Evolutionary conservation across 169 alveolate species (phyloP).

Genomic region (Perkinsus olseni): DNA sequence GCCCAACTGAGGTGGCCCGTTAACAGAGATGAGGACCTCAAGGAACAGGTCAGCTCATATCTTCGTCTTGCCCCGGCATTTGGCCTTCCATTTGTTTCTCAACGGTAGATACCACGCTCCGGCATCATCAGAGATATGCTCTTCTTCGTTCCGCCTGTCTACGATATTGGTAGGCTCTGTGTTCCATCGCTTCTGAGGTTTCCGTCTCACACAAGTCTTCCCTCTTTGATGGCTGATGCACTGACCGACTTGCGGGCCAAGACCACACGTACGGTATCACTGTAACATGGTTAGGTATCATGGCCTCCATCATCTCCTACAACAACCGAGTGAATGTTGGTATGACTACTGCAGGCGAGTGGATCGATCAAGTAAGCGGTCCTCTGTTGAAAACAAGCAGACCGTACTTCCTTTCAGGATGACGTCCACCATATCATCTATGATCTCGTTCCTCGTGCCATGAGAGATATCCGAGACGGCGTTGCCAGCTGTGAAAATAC

Average conservation of each 20-base stretch:
- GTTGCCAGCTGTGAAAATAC: background rate
- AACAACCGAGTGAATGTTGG: background rate
- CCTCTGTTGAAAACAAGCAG: background rate
- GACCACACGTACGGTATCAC: too few relatives aligned
- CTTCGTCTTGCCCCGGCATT: background rate
- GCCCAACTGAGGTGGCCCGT: background rate
- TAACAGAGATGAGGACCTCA: background rate
- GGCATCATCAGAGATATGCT: background rate
- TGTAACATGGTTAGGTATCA: background rate
- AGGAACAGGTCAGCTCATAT: background rate
- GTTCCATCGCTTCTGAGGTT: too few relatives aligned
- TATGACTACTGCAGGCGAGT: background rate
- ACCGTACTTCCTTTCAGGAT: background rate
- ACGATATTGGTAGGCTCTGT: background rate
- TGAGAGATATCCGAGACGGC: background rate
- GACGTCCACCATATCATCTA: background rate
- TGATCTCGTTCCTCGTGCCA: background rate
- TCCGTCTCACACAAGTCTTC: too few relatives aligned
- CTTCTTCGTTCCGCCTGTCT: background rate
- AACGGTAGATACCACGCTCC: background rate
- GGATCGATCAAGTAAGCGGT: background rate
- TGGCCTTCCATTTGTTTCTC: background rate
- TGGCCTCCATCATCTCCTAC: background rate
- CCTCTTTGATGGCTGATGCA: too few relatives aligned
- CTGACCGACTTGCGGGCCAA: too few relatives aligned